Conservation (phyloP, 441 rosid genomes). For the Populus tomentosa region DNA sequence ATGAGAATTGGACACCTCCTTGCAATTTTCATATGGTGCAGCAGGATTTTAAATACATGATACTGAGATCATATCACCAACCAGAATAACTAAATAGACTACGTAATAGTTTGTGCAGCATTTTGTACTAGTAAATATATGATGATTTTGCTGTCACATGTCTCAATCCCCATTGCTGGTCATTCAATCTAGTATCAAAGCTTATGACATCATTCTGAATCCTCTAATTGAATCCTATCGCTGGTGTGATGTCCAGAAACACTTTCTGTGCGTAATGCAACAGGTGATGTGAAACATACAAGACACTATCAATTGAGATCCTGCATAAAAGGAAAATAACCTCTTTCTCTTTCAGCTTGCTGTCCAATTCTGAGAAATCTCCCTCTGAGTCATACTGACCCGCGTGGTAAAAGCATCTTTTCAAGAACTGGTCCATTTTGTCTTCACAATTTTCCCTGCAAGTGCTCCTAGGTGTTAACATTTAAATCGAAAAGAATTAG, state of each 20-base stretch:
- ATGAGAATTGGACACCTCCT: not conserved
- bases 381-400: conserved; percentile 83
- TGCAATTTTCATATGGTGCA: not conserved
- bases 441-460: conserved; percentile 77
- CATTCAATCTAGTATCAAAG: not conserved
- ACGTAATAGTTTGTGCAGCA: not conserved
- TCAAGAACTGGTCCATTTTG: conserved; percentile 78
- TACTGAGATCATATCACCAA: not conserved
- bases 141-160: not conserved
- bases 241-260: not conserved
- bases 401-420: conserved; percentile 77
- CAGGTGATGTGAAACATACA: not conserved
- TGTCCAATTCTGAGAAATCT: conserved; percentile 61
- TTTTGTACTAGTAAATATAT: not conserved
- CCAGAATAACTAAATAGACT: not conserved
- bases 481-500: not conserved
- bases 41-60: not conserved
- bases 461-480: not conserved
- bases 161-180: not conserved
- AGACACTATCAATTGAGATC: not conserved
- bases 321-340: conserved; percentile 20
- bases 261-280: not conserved
- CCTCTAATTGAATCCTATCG: not conserved
- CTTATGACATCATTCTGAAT: not conserved
- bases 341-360: conserved; percentile 84